Percentiles rank a stretch among this genome's conserved stretches.
Evolutionary conservation across 192 early-diverging fungal genomes (phyloP).

Genomic region (Backusella morwellensis): DNA sequence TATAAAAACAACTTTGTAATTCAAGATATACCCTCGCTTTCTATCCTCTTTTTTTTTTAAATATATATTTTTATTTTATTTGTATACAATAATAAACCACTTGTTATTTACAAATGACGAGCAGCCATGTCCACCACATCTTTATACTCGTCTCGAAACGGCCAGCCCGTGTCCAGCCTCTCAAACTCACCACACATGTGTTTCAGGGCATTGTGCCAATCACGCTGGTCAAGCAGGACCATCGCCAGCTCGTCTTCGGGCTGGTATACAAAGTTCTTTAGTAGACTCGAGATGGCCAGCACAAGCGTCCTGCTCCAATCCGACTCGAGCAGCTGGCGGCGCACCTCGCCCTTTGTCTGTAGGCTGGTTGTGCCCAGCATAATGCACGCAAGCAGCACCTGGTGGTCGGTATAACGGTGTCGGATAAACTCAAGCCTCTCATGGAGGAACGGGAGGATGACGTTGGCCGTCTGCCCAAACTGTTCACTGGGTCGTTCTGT

Average conservation of each 20-base stretch:
- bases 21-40: not conserved
- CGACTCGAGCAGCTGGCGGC: not conserved
- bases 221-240: not conserved
- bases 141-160: slow-evolving; percentile 2
- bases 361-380: not conserved
- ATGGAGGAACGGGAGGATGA: not conserved
- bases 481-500: not conserved
- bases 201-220: not conserved
- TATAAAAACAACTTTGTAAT: not conserved
- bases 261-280: not conserved
- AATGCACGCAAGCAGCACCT: not conserved
- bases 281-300: not conserved
- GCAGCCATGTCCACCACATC: not conserved
- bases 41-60: not conserved
- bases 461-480: not conserved
- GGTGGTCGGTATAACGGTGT: not conserved
- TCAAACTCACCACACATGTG: not conserved
- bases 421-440: not conserved
- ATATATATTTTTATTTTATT: not conserved
- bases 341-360: not conserved
- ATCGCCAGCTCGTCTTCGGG: not conserved
- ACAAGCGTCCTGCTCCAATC: not conserved
- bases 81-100: too few relatives aligned
- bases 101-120: not conserved
- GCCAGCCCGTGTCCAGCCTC: not conserved